phyloP scores from a whole-genome alignment of 176 grass and related monocot genomes.

The Rhipidocladum racemiflorum region DNA sequence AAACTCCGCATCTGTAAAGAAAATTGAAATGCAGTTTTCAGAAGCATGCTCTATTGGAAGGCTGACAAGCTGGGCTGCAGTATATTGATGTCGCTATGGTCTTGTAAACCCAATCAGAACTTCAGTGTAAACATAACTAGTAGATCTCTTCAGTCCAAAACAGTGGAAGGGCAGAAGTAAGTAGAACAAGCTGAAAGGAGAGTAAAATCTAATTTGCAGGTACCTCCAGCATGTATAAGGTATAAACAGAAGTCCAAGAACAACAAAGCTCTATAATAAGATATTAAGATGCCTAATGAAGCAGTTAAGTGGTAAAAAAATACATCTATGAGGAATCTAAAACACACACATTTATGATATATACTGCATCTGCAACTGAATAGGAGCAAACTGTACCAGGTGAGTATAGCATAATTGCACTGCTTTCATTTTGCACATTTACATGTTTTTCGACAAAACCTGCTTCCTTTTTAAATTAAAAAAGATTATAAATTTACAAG shows the following conservation, averaged over 20 bases:
- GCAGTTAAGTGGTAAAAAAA: not conserved
- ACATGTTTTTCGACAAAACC: not conserved
- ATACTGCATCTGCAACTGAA: not conserved
- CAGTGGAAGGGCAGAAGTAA: not conserved
- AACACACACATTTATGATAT: not conserved
- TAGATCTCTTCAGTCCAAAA: slow-evolving; percentile 44
- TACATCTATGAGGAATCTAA: not conserved
- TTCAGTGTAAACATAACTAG: slow-evolving; percentile 26
- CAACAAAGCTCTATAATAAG: slow-evolving; percentile 12
- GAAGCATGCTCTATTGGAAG: not conserved
- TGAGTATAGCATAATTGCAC: not conserved
- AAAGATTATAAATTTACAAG: not conserved
- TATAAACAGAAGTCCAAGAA: not conserved
- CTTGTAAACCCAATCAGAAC: not conserved
- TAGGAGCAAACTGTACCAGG: not conserved
- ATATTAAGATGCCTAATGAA: slow-evolving; percentile 3
- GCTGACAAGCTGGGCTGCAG: not conserved
- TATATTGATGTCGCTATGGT: not conserved
- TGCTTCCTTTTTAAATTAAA: not conserved
- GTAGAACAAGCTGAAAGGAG: not conserved
- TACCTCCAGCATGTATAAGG: not conserved
- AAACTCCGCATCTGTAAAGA: not conserved
- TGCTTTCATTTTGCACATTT: not conserved
- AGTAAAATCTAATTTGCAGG: not conserved
- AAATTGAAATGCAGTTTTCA: not conserved